Conservation (phyloP, 345 rosid genomes). For the Aethionema arabicum region DNA sequence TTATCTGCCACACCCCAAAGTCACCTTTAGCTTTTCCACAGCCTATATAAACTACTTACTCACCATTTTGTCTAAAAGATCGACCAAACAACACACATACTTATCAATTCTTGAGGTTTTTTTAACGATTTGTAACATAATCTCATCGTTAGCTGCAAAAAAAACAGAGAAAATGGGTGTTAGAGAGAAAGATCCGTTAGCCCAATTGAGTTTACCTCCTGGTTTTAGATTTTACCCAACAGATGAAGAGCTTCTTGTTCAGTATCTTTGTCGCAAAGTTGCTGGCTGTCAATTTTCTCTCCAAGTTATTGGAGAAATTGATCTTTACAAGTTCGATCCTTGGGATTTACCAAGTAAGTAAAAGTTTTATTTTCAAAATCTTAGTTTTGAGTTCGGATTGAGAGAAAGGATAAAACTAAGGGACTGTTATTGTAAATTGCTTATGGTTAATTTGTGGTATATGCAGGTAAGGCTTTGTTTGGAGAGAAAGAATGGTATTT, state of each 20-base stretch:
- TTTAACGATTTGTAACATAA: slow-evolving; percentile 10
- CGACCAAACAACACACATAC: slow-evolving; percentile 12
- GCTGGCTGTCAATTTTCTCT: slow-evolving; percentile 71
- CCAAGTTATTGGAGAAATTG: slow-evolving; percentile 75
- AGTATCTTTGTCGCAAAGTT: slow-evolving; percentile 77
- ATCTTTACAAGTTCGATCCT: slow-evolving; percentile 92
- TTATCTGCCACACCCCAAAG: slow-evolving; percentile 36
- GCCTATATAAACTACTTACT: slow-evolving; percentile 32
- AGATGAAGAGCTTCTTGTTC: slow-evolving; percentile 94
- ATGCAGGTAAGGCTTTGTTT: slow-evolving; percentile 66
- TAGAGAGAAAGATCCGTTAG: slow-evolving; percentile 60
- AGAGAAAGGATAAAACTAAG: neutral
- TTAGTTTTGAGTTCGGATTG: neutral
- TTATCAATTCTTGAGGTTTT: neutral
- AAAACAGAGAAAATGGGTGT: slow-evolving; percentile 58
- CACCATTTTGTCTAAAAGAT: slow-evolving; percentile 13
- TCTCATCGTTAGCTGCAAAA: neutral
- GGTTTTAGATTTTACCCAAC: slow-evolving; percentile 93
- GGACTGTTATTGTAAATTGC: neutral
- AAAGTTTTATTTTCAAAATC: neutral
- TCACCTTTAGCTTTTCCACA: slow-evolving; percentile 19
- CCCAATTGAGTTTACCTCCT: slow-evolving; percentile 88
- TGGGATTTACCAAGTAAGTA: slow-evolving; percentile 90
- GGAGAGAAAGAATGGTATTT: slow-evolving; percentile 72
- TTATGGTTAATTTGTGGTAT: neutral